These are phyloP conservation scores for Globisporangium apiculatum DNA, from an alignment of 352 stramenopile genomes.

Conservation along the genomic window DNA sequence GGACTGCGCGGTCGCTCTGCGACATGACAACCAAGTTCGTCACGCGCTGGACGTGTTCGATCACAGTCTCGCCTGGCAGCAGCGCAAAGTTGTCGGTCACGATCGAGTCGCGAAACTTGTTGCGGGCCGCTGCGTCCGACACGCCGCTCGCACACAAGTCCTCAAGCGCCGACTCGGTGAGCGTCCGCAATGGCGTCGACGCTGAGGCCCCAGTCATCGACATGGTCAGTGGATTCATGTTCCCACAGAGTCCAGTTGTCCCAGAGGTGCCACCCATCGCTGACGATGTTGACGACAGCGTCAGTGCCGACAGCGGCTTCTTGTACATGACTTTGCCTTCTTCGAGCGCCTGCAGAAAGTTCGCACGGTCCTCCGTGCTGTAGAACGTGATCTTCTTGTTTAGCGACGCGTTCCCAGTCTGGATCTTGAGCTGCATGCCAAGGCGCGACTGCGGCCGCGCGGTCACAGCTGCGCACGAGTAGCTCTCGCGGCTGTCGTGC, in stretches of 20 bases:
- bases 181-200: background rate
- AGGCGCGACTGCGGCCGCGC: conserved; percentile 68
- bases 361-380: conserved; percentile 71
- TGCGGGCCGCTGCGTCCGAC: conserved; percentile 18
- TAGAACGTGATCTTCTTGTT: conserved; percentile 86
- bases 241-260: background rate
- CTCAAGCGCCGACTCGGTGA: background rate
- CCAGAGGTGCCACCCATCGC: background rate
- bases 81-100: conserved; percentile 51
- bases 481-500: conserved; percentile 70
- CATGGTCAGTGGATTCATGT: background rate
- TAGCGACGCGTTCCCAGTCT: conserved; percentile 59
- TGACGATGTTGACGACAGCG: background rate
- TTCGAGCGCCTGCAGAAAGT: conserved; percentile 77
- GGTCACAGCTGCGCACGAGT: conserved; percentile 72
- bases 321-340: conserved; percentile 82
- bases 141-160: background rate
- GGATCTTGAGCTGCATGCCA: conserved; percentile 83
- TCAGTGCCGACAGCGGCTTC: conserved; percentile 16
- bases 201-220: background rate
- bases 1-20: conserved; percentile 71
- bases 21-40: conserved; percentile 84
- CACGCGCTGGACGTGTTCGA: conserved; percentile 79
- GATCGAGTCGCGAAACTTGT: conserved; percentile 52
- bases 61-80: conserved; percentile 58